phyloP scores from a whole-genome alignment of 2,329 filamentous ascomycete genomes.

The Botryotinia globosa region DNA sequence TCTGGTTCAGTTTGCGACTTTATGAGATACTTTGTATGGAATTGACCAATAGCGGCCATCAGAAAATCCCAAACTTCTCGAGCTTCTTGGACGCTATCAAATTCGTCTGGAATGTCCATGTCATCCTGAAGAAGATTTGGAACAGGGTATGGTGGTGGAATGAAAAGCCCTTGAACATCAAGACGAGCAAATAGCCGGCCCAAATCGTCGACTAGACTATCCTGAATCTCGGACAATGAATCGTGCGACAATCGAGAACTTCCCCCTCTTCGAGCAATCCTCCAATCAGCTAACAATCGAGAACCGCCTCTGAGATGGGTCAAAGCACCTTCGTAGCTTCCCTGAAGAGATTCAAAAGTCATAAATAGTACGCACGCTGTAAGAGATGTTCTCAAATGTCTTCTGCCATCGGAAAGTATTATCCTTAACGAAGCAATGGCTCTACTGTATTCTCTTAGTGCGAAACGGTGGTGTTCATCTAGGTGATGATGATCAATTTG shows the following conservation, averaged over 20 bases:
- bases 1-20: slow-evolving; percentile 34
- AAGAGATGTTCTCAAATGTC: slow-evolving; percentile 36
- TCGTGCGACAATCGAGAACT: slow-evolving; percentile 37
- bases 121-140: slow-evolving; percentile 36
- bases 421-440: slow-evolving; percentile 35
- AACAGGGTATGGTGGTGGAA: slow-evolving; percentile 37
- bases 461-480: slow-evolving; percentile 38
- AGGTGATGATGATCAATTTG: slow-evolving; percentile 36
- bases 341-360: slow-evolving; percentile 38
- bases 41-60: slow-evolving; percentile 37
- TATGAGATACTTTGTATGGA: slow-evolving; percentile 35
- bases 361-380: slow-evolving; percentile 38
- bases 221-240: slow-evolving; percentile 38
- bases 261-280: slow-evolving; percentile 35
- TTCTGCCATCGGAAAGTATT: slow-evolving; percentile 34
- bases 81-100: slow-evolving; percentile 35
- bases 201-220: slow-evolving; percentile 37
- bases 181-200: slow-evolving; percentile 37
- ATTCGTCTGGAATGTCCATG: slow-evolving; percentile 32
- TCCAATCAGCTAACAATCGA: slow-evolving; percentile 36
- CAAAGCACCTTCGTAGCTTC: slow-evolving; percentile 36
- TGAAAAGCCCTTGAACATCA: slow-evolving; percentile 36
- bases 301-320: slow-evolving; percentile 37
- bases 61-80: slow-evolving; percentile 36
- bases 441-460: slow-evolving; percentile 35